Base-by-base conservation (phyloP, 305 asterid genomes). In the Solanum aculeatissimum region DNA sequence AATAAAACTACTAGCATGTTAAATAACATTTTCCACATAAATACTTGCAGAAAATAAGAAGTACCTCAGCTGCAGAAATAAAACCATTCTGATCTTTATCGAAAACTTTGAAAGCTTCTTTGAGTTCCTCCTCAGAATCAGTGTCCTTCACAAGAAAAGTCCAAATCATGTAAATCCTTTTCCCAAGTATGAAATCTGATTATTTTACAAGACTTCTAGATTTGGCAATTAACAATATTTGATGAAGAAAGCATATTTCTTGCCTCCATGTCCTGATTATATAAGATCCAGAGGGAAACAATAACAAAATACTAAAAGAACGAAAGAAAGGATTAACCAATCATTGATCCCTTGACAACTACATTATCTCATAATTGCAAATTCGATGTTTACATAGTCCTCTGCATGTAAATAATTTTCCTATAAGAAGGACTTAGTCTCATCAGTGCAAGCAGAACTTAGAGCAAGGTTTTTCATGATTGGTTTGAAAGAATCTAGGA, bases 21-120 rank as follows among this genome's bases (percentile, higher is more conserved):
- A 9, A 25, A 51, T 9, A 51, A 53, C 45, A 27, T 13, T 27
- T 77, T 21, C 18, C 38, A 58, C 82, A 16, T 75, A 4, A 77
- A 25, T 27, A 51, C 25, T 8, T 42, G 65, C 70, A 15, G 32
- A 27, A 74, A 77, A 27, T 65, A 79, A 75, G 29, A 86, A 16
- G 78, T 89, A 92, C 95, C 95, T 92, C 94, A 25, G 91, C 91
- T 27, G 91, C 92, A 57, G 94, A 91, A 79, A 92, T 89, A 88
- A 86, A 90, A 79, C 95, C 94, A 88, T 91, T 91, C 43, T 88
- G 92, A 83, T 91, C 95, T 87, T 92, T 92, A n/a, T 91, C 95
- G 7, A 91, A 91, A 63, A 92, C 89, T 84, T 91, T 90, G 89
- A 92, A 92, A 27, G 95, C 92, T 84, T 89, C 92, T 80, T 84